Conservation (phyloP, 768 basidiomycete species). For the Boletus barrowsii region DNA sequence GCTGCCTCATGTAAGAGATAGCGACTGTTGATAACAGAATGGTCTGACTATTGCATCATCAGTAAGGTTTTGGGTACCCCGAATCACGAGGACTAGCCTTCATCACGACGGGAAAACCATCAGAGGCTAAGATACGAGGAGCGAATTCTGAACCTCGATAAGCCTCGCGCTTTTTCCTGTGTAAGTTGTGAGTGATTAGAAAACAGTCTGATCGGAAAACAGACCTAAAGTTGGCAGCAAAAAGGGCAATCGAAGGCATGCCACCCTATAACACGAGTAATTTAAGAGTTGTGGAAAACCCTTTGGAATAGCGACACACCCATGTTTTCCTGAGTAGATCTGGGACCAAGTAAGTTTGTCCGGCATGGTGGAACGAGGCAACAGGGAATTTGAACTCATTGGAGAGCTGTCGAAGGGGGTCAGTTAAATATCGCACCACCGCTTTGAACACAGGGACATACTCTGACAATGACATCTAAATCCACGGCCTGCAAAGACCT, state of each 20-base stretch:
- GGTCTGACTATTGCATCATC: constrained; percentile 44
- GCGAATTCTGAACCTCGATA: constrained; percentile 82
- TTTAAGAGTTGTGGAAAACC: not conserved
- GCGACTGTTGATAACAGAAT: constrained; percentile 58
- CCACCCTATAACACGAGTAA: constrained; percentile 41
- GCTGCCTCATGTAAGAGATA: constrained; percentile 72
- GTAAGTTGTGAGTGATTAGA: not conserved
- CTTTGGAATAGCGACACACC: constrained; percentile 32
- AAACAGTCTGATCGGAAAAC: not conserved
- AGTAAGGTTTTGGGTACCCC: not conserved
- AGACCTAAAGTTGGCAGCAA: constrained; percentile 51
- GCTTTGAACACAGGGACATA: constrained; percentile 32
- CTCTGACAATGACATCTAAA: constrained; percentile 66
- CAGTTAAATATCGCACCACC: not conserved
- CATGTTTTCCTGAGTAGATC: constrained; percentile 68
- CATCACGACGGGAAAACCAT: constrained; percentile 68
- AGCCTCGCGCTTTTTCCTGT: constrained; percentile 75
- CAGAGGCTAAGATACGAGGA: constrained; percentile 65
- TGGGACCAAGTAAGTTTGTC: constrained; percentile 81
- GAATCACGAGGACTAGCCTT: constrained; percentile 46
- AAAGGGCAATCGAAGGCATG: constrained; percentile 75
- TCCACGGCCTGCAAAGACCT: constrained; percentile 51
- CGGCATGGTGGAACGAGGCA: constrained; percentile 75
- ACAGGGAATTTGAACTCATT: constrained; percentile 84
- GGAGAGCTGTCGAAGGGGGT: constrained; percentile 46